These are phyloP conservation scores for Verticillium nonalfalfae DNA, from an alignment of 2,329 filamentous ascomycete genomes.

Conservation along the genomic window DNA sequence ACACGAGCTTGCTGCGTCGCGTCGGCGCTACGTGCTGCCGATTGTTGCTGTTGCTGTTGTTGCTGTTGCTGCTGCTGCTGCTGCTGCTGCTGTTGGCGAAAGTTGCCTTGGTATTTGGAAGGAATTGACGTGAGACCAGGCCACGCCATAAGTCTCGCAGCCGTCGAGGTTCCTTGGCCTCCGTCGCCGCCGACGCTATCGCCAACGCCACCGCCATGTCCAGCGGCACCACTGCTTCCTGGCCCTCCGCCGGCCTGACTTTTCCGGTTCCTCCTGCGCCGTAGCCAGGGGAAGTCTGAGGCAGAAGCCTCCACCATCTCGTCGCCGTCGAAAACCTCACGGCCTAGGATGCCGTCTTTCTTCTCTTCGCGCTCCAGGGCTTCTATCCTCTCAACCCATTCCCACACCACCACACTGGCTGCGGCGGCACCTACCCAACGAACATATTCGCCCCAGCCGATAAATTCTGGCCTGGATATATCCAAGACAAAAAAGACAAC, in stretches of 20 bases:
- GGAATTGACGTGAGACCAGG: slow-evolving; percentile 32
- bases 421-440: slow-evolving; percentile 94
- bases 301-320: slow-evolving; percentile 72
- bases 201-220: slow-evolving; percentile 9
- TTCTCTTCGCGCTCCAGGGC: slow-evolving; percentile 87
- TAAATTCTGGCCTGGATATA: slow-evolving; percentile 77
- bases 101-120: slow-evolving; percentile 23
- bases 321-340: slow-evolving; percentile 90
- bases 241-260: slow-evolving; percentile 21
- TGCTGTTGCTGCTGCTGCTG: not conserved
- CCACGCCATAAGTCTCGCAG: slow-evolving; percentile 28
- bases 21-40: slow-evolving; percentile 1
- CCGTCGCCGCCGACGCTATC: slow-evolving; percentile 10
- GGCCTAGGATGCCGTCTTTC: slow-evolving; percentile 84
- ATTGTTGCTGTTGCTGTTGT: not conserved
- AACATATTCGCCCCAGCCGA: slow-evolving; percentile 92
- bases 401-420: slow-evolving; percentile 95
- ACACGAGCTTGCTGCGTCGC: slow-evolving; percentile 16
- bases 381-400: slow-evolving; percentile 95
- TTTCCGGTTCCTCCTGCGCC: slow-evolving; percentile 24
- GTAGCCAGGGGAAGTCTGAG: slow-evolving; percentile 42
- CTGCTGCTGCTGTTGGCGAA: not conserved
- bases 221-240: slow-evolving; percentile 17
- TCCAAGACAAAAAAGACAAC: slow-evolving; percentile 92
- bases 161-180: slow-evolving; percentile 12